A percentile compares a stretch with the other conserved stretches of the same genome.
Evolutionary conservation across 345 rosid species (phyloP).

Genomic region (Conringia planisiliqua): DNA sequence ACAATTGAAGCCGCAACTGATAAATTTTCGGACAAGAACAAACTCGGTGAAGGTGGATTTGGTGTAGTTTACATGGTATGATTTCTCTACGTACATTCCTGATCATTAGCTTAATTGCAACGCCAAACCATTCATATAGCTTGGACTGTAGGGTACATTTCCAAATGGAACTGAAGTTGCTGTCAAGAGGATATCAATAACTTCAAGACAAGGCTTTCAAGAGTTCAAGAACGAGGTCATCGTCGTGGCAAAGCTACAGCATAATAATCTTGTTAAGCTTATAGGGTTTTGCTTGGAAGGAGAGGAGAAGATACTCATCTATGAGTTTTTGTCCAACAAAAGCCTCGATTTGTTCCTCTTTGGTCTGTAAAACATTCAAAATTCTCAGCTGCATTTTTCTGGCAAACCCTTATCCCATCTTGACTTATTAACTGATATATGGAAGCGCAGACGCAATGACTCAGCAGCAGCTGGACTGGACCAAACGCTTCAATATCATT

Average conservation of each 20-base stretch:
- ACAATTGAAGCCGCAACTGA: constrained; percentile 1
- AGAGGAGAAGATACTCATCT: constrained; percentile 1
- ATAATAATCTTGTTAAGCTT: background rate
- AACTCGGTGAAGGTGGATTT: constrained; percentile 18
- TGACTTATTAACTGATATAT: background rate
- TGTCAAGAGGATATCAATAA: background rate
- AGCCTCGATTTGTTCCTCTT: constrained; percentile 15
- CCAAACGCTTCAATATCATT: background rate
- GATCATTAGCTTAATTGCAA: background rate
- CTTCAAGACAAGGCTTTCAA: background rate
- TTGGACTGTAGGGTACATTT: background rate
- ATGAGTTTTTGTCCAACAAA: constrained; percentile 7
- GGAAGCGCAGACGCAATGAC: background rate
- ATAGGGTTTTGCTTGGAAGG: constrained; percentile 9
- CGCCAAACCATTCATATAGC: background rate
- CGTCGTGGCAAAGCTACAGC: background rate
- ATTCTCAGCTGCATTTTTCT: background rate
- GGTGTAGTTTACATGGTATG: constrained; percentile 19
- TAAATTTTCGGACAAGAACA: background rate
- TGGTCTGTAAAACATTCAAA: background rate
- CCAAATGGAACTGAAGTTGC: constrained; percentile 9
- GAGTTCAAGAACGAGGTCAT: constrained; percentile 17
- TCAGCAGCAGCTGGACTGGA: background rate
- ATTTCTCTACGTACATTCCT: background rate
- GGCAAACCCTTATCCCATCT: background rate